Evolutionary conservation across 148 eudicot species (phyloP).

Genomic region (Polygonum maritimum): DNA sequence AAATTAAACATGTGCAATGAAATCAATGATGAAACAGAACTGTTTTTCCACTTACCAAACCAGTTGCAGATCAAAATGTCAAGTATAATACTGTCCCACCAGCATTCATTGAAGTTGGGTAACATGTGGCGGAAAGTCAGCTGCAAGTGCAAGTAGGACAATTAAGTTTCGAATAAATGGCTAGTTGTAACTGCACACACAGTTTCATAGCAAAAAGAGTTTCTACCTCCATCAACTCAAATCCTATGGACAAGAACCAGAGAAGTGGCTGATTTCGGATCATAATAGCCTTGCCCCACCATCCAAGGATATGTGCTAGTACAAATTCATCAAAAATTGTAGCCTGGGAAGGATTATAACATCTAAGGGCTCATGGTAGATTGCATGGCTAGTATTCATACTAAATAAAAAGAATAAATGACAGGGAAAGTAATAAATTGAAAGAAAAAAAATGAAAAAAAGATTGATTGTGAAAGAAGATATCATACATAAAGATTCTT

Average conservation of each 20-base stretch:
- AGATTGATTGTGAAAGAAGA: conserved; percentile 44
- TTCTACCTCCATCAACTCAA: conserved; percentile 89
- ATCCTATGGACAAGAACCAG: conserved; percentile 93
- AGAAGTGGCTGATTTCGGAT: conserved; percentile 97
- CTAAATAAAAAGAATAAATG: background rate
- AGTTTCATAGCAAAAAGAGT: background rate
- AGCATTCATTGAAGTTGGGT: conserved; percentile 97
- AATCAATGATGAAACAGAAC: background rate
- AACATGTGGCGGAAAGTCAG: conserved; percentile 97
- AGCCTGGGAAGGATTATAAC: conserved; percentile 37
- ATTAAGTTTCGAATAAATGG: background rate
- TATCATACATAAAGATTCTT: conserved; percentile 96
- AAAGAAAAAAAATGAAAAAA: background rate
- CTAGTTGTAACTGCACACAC: background rate
- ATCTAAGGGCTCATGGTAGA: conserved; percentile 16
- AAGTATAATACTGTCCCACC: conserved; percentile 99
- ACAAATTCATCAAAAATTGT: conserved; percentile 95
- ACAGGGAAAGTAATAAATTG: background rate
- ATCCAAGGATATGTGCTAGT: conserved; percentile 86
- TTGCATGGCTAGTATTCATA: background rate
- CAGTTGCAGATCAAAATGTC: conserved; percentile 97
- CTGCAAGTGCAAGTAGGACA: conserved; percentile 29
- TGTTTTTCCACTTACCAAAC: conserved; percentile 58
- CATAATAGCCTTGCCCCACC: conserved; percentile 99
- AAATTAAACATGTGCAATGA: background rate